Evolutionary conservation across 352 stramenopile species (phyloP), one percentile per base, ranked within the genome.

Genomic region (Phytophthora aleatoria): DNA sequence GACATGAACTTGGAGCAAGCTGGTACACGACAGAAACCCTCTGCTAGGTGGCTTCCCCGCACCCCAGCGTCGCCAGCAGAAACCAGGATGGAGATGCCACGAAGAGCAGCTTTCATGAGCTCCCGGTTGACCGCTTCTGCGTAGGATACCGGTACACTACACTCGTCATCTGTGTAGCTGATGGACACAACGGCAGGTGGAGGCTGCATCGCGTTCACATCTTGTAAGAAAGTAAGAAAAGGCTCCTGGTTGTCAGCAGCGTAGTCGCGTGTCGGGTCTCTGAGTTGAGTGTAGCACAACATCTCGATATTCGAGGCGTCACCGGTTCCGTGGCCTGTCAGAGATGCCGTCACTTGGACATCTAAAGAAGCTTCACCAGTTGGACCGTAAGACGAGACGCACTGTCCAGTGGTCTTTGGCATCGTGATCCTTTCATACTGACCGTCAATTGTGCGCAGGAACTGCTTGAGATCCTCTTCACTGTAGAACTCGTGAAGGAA

Each of bases 151-250:
- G 85, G 81, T 12, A 92, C 59, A 26, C 80, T 84, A 61, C 83
- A 91, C 64, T 94, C 85, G 45, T 94, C 85, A 62, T 94, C 85
- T 11, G 85, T 88, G 72, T 94, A 94, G 62, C 85, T 94, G 59
- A 94, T 83, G 15, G 83, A 92, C 6, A 94, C 80, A 28, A 92
- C 85, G 4, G 76, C 60, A 4, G 85, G 85, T 26, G 76, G 59
- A 2, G 80, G 73, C 0, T 87, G 66, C 69, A 90, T 83, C n/a
- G 72, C 74, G 52, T 92, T 94, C 8, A 92, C 63, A 15, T 86
- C 78, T 47, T 86, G 81, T 33, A 94, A 61, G 57, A 94, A 94
- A 8, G 63, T 67, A 13, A 94, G 62, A 50, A 94, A 94, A 4
- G 85, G 85, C 64, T 93, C 85, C 56, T 94, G 85, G 57, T 94